Conservation (phyloP, 2,329 filamentous ascomycete species). For the Lasiodiplodia theobromae region DNA sequence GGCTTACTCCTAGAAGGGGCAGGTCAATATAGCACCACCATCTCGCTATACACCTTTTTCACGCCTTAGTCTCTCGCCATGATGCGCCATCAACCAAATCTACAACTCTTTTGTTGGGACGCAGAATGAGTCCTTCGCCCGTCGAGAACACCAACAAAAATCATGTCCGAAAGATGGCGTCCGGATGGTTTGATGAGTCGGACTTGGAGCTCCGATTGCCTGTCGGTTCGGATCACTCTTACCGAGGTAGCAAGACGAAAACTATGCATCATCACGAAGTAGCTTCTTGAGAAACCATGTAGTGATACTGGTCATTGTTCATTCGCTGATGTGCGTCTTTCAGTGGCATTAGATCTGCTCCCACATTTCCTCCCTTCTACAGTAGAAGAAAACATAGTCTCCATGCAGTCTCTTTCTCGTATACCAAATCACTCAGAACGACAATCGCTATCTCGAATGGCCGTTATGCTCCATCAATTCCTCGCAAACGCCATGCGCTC, state of each 20-base stretch:
- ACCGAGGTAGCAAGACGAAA: neutral
- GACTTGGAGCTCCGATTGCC: neutral
- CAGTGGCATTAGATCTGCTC: neutral
- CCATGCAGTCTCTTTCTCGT: neutral
- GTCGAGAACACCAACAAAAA: neutral
- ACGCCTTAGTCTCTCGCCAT: neutral
- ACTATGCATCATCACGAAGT: too few species aligned
- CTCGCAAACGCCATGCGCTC: neutral
- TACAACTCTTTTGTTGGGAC: neutral
- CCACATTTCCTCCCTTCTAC: neutral
- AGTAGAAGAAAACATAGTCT: neutral
- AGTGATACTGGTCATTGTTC: too few species aligned
- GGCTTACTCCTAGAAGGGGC: neutral
- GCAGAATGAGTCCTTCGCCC: neutral
- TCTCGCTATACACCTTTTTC: neutral
- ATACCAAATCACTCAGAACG: neutral
- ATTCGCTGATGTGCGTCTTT: neutral
- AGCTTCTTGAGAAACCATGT: too few species aligned
- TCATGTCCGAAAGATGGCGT: neutral
- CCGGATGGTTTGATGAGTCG: neutral
- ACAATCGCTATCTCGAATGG: neutral
- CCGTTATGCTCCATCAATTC: neutral
- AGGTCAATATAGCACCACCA: slow-evolving; percentile 11
- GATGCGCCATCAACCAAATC: neutral
- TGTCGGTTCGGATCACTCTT: neutral